These are phyloP conservation scores for Dactylellina haptotyla DNA, from an alignment of 2,329 filamentous ascomycete genomes.

Conservation along the genomic window DNA sequence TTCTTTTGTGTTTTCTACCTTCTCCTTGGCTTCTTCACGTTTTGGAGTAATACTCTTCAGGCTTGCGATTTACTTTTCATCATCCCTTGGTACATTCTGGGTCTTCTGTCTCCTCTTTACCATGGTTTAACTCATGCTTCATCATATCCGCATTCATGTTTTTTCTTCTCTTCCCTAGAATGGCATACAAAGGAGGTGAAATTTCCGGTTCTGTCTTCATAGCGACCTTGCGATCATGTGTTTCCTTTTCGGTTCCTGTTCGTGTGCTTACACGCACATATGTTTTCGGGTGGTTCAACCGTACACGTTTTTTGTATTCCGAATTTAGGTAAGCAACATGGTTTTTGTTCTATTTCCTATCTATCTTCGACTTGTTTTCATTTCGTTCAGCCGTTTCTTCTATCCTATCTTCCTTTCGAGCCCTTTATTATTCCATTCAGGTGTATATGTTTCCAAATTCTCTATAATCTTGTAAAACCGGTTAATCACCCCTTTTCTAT, in stretches of 20 bases:
- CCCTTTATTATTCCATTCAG: constrained; percentile 48
- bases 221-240: constrained; percentile 41
- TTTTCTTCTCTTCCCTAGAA: constrained; percentile 40
- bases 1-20: constrained; percentile 1
- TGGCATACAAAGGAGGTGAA: constrained; percentile 30
- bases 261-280: background rate
- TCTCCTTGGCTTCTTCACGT: background rate
- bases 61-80: constrained; percentile 5
- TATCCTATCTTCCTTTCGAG: constrained; percentile 15
- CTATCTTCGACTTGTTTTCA: constrained; percentile 36
- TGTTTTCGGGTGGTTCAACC: constrained; percentile 43
- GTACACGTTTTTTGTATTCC: constrained; percentile 21
- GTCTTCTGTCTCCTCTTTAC: constrained; percentile 9
- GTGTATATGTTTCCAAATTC: constrained; percentile 55
- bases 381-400: constrained; percentile 25
- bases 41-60: background rate
- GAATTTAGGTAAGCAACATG: constrained; percentile 32
- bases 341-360: constrained; percentile 44
- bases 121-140: constrained; percentile 55
- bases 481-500: constrained; percentile 30
- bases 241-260: constrained; percentile 13
- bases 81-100: constrained; percentile 44
- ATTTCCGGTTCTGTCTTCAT: constrained; percentile 41
- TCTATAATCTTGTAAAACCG: constrained; percentile 20
- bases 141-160: constrained; percentile 42